phyloP scores from a whole-genome alignment of 192 early-diverging fungal species.

The Chytriomyces hyalinus region DNA sequence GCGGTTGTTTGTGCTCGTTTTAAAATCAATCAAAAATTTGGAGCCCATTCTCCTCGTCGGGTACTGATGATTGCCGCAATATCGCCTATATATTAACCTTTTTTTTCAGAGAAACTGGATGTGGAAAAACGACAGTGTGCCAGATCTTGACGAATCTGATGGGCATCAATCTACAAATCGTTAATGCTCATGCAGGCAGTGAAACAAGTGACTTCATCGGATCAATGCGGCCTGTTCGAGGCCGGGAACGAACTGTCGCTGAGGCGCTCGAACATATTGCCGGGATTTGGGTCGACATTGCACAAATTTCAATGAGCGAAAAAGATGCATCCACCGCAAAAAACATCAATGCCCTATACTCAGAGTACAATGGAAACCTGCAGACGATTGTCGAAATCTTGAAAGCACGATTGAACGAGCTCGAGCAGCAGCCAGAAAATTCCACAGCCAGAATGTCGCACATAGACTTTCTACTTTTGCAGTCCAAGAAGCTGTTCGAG shows the following conservation, averaged over 20 bases:
- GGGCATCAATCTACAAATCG: constrained; percentile 72
- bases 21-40: constrained; percentile 74
- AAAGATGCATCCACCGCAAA: not conserved
- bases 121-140: constrained; percentile 97
- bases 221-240: constrained; percentile 88
- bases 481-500: constrained; percentile 75
- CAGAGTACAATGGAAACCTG: constrained; percentile 22
- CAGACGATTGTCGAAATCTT: constrained; percentile 23
- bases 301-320: not conserved
- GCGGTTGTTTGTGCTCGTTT: constrained; percentile 83
- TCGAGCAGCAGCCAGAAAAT: not conserved
- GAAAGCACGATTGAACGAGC: constrained; percentile 8
- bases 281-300: constrained; percentile 31
- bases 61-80: not conserved
- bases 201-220: constrained; percentile 95
- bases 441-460: not conserved
- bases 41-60: constrained; percentile 96
- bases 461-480: constrained; percentile 9
- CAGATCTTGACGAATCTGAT: constrained; percentile 83
- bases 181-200: constrained; percentile 97
- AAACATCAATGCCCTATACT: constrained; percentile 13
- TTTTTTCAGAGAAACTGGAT: constrained; percentile 79
- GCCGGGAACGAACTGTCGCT: constrained; percentile 62
- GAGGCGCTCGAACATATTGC: constrained; percentile 55
- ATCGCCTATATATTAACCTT: not conserved